Evolutionary conservation across 192 early-diverging fungal species (phyloP).

Genomic region (Entomortierella lignicola): DNA sequence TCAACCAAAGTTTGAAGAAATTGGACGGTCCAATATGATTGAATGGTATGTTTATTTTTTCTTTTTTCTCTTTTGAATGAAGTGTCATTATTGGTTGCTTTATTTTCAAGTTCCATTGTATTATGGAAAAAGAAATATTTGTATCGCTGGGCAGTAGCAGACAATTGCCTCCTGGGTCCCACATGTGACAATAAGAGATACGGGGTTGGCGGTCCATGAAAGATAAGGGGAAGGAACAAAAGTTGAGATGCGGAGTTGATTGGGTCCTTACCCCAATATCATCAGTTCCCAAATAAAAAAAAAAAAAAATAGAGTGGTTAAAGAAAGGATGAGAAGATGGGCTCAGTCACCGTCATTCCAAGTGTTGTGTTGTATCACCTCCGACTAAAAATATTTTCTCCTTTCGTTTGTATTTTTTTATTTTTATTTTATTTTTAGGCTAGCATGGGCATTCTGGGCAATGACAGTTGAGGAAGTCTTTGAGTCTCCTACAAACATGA

Average conservation of each 20-base stretch:
- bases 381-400: background rate
- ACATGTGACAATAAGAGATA: background rate
- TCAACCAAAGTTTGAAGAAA: slow-evolving; percentile 35
- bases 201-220: too few species aligned
- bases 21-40: slow-evolving; percentile 46
- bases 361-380: too few species aligned
- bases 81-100: background rate
- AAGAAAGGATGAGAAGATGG: background rate
- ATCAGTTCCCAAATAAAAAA: too few species aligned
- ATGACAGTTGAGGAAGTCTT: slow-evolving; percentile 48
- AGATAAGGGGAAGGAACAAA: background rate
- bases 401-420: too few species aligned
- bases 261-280: background rate
- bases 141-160: too few species aligned
- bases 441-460: slow-evolving; percentile 66
- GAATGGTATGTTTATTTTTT: slow-evolving; percentile 33
- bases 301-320: background rate
- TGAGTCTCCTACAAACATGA: slow-evolving; percentile 27
- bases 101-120: too few species aligned
- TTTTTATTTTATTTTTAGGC: slow-evolving; percentile 49
- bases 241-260: background rate
- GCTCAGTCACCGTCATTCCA: background rate
- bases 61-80: background rate
- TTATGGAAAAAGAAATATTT: too few species aligned
- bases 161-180: background rate